Evolutionary conservation across 768 basidiomycete genomes (phyloP).

Genomic region (Daedaleopsis nitida): DNA sequence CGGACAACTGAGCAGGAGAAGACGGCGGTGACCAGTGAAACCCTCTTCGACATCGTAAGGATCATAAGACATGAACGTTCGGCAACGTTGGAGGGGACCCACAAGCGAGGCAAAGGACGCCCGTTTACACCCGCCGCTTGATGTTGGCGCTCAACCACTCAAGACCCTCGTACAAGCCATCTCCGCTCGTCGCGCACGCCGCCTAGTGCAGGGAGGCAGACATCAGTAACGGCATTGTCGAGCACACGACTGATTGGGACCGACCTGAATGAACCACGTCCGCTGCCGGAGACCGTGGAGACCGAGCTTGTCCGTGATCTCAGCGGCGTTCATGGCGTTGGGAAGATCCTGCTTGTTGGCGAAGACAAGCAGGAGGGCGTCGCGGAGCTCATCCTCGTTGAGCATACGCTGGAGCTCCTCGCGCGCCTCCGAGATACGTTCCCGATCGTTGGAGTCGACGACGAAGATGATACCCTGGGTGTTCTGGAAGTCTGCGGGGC

Average conservation of each 20-base stretch:
- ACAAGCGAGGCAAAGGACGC: conserved; percentile 46
- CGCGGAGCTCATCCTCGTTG: conserved; percentile 98
- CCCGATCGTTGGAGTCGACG: conserved; percentile 98
- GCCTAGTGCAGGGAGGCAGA: conserved; percentile 52
- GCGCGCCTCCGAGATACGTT: conserved; percentile 98
- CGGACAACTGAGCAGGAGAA: conserved; percentile 19
- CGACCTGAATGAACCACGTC: conserved; percentile 96
- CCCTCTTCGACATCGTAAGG: conserved; percentile 40
- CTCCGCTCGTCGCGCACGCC: conserved; percentile 97
- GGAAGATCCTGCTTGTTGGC: conserved; percentile 99
- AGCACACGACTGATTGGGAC: conserved; percentile 30
- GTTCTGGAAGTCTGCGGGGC: conserved; percentile 93
- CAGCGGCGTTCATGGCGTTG: conserved; percentile 99
- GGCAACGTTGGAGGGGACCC: conserved; percentile 37
- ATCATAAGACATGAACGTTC: conserved; percentile 54
- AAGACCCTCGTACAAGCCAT: conserved; percentile 97
- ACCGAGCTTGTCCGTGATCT: conserved; percentile 99
- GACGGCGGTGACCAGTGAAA: conserved; percentile 18
- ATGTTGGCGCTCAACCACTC: conserved; percentile 96
- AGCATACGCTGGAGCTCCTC: conserved; percentile 99
- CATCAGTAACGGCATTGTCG: conserved; percentile 3
- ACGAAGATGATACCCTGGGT: conserved; percentile 99
- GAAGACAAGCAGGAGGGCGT: conserved; percentile 97
- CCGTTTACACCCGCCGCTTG: conserved; percentile 73
- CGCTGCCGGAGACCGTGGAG: conserved; percentile 96